Conservation (phyloP, 2,329 filamentous ascomycete genomes). For the Metarhizium rileyi region DNA sequence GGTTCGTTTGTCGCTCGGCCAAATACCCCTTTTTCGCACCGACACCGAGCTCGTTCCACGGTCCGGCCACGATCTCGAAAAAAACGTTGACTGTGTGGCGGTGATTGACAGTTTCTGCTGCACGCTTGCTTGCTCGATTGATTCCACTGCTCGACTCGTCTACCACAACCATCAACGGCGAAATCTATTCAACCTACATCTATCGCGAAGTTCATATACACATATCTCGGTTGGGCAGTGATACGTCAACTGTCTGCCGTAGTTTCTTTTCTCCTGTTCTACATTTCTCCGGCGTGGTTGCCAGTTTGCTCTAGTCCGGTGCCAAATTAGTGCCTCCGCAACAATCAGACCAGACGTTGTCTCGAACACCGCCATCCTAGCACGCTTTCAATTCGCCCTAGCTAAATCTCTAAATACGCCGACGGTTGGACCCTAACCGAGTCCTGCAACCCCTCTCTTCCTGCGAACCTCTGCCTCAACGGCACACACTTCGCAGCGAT, state of each 20-base stretch:
- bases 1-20: not conserved
- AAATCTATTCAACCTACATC: not conserved
- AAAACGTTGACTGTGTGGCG: slow-evolving; percentile 1
- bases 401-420: not conserved
- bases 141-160: not conserved
- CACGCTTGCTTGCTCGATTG: not conserved
- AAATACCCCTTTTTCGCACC: not conserved
- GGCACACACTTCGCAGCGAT: not conserved
- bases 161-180: not conserved
- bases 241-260: not conserved
- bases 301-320: slow-evolving; percentile 1
- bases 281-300: not conserved
- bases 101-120: not conserved
- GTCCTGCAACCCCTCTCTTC: not conserved
- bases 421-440: not conserved
- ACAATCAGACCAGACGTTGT: not conserved
- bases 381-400: not conserved
- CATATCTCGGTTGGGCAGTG: not conserved
- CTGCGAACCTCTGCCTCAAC: not conserved
- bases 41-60: not conserved
- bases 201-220: not conserved
- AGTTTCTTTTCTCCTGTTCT: not conserved
- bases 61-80: not conserved
- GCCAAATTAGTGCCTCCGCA: not conserved
- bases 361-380: not conserved